phyloP scores from a whole-genome alignment of 2,329 filamentous ascomycete species.

The Botrytis medusae region DNA sequence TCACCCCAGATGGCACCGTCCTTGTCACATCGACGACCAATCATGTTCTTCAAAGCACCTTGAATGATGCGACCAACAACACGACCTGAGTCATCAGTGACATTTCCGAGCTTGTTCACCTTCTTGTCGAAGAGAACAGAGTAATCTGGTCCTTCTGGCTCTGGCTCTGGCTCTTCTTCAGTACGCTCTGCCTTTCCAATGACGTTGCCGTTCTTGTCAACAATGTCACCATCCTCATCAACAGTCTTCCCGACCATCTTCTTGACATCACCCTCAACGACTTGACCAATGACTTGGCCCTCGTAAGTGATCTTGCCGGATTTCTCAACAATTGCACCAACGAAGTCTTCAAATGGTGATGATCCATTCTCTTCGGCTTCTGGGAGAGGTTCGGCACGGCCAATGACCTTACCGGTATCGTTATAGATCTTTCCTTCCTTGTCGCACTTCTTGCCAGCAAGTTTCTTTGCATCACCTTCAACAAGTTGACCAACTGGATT shows the following conservation, averaged over 20 bases:
- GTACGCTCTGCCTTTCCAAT: slow-evolving; percentile 42
- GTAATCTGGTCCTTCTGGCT: slow-evolving; percentile 43
- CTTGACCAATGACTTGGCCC: slow-evolving; percentile 55
- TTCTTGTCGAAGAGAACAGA: slow-evolving; percentile 53
- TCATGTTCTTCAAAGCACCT: slow-evolving; percentile 62
- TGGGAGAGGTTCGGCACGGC: slow-evolving; percentile 64
- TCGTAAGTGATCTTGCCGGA: slow-evolving; percentile 54
- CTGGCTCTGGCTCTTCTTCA: slow-evolving; percentile 36
- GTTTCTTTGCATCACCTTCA: slow-evolving; percentile 63
- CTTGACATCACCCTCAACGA: slow-evolving; percentile 64
- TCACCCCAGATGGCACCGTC: slow-evolving; percentile 72
- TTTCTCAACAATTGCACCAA: slow-evolving; percentile 52
- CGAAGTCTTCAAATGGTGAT: slow-evolving; percentile 59
- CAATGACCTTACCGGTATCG: slow-evolving; percentile 66
- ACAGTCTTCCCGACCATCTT: slow-evolving; percentile 65
- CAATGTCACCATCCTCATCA: slow-evolving; percentile 79
- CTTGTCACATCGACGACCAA: slow-evolving; percentile 63
- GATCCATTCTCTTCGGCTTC: slow-evolving; percentile 49
- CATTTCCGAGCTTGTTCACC: slow-evolving; percentile 60
- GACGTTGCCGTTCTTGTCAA: slow-evolving; percentile 69
- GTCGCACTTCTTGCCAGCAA: slow-evolving; percentile 64
- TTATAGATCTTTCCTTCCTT: slow-evolving; percentile 71
- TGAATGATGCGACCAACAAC: slow-evolving; percentile 62
- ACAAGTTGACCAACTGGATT: slow-evolving; percentile 56
- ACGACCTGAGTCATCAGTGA: slow-evolving; percentile 54